A percentile compares a stretch with the other conserved stretches of the same genome.
Conservation (phyloP, 371 early-diverging fungal species). For the Zancudomyces culisetae region DNA sequence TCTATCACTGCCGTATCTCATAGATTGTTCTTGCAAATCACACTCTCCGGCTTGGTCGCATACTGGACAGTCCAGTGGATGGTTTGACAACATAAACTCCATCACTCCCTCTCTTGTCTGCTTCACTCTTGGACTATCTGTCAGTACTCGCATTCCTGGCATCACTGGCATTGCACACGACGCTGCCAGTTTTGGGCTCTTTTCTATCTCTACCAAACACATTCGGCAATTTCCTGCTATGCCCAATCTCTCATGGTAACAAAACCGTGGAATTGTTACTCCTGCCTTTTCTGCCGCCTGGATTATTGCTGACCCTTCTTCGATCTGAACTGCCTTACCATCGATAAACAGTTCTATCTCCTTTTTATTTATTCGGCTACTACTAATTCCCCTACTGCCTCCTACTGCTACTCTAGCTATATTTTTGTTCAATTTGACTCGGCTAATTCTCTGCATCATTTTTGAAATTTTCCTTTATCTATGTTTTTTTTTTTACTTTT, state of each 20-base stretch:
- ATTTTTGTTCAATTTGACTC: no score
- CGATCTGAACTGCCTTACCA: conserved; percentile 74
- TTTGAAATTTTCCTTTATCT: no score
- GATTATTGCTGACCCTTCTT: conserved; percentile 84
- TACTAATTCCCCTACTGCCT: no score
- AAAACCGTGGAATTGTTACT: conserved; percentile 85
- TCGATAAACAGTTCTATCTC: conserved; percentile 69
- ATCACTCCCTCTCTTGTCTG: conserved; percentile 96
- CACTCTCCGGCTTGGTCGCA: conserved; percentile 99
- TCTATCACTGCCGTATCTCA: conserved; percentile 89
- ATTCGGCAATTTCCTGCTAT: conserved; percentile 98
- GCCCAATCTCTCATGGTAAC: conserved; percentile 91
- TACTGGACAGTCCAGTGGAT: conserved; percentile 94
- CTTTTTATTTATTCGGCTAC: no score
- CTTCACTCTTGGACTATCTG: conserved; percentile 81
- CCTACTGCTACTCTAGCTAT: no score
- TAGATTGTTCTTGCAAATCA: conserved; percentile 92
- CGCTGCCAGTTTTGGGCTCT: conserved; percentile 87
- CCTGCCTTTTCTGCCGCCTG: conserved; percentile 91
- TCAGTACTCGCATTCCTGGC: conserved; percentile 93
- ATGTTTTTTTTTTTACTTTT: no score
- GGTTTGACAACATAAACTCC: conserved; percentile 93
- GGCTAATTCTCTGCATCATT: no score
- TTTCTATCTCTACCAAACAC: conserved; percentile 94
- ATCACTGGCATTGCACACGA: conserved; percentile 94